Conservation (phyloP, 345 rosid species). For the Brassica nigra region DNA sequence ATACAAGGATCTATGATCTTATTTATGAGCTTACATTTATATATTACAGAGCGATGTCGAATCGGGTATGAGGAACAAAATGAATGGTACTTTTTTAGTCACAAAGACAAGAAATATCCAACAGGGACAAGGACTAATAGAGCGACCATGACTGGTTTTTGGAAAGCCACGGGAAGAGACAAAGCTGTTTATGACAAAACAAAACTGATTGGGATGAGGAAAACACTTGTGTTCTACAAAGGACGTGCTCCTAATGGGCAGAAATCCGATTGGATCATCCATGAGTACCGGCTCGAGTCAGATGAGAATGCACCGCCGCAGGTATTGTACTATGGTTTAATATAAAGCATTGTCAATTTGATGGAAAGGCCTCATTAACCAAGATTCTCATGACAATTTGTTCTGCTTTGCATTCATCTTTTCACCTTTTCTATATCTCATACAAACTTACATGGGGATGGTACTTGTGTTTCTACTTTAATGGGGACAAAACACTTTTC, state of each 20-base stretch:
- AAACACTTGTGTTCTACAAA: conserved; percentile 93
- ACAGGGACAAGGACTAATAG: conserved; percentile 95
- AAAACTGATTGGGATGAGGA: conserved; percentile 93
- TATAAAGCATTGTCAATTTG: background rate
- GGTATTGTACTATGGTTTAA: conserved; percentile 45
- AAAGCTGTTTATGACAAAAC: conserved; percentile 84
- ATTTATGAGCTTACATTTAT: background rate
- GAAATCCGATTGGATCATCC: conserved; percentile 95
- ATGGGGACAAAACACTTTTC: conserved; percentile 33
- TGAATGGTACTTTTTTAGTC: conserved; percentile 97
- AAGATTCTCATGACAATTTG: conserved; percentile 4
- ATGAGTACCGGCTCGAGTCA: conserved; percentile 89
- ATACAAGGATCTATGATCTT: conserved; percentile 6
- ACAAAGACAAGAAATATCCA: conserved; percentile 96
- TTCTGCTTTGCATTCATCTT: conserved; percentile 5
- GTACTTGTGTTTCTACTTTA: conserved; percentile 25
- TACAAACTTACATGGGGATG: conserved; percentile 21
- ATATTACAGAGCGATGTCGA: conserved; percentile 63
- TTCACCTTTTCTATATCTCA: background rate
- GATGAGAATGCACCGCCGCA: conserved; percentile 93
- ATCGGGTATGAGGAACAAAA: conserved; percentile 89
- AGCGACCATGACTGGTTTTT: conserved; percentile 93
- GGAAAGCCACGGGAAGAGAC: conserved; percentile 99
- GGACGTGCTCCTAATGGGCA: conserved; percentile 98
- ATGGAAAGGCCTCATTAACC: background rate